phyloP scores from a whole-genome alignment of 2,329 filamentous ascomycete species.

The Diaporthe citrichinensis region DNA sequence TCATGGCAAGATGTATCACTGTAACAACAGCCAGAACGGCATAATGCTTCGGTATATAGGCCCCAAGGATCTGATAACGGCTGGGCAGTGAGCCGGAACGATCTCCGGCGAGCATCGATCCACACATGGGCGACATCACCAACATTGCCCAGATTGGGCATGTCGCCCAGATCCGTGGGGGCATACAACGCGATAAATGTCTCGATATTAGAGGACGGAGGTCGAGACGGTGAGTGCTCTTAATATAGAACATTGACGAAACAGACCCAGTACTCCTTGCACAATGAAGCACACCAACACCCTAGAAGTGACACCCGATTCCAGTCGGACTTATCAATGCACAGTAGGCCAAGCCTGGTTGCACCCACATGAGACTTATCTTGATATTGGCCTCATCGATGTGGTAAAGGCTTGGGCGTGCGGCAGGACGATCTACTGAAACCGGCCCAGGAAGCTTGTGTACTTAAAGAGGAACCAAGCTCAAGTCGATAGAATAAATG shows the following conservation, averaged over 20 bases:
- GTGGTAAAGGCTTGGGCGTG: background rate
- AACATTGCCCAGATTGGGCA: background rate
- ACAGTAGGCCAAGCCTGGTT: background rate
- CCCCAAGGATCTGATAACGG: conserved; percentile 1
- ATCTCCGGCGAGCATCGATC: conserved; percentile 2
- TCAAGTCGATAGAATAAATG: background rate
- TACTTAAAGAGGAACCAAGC: conserved; percentile 1
- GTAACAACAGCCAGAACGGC: background rate
- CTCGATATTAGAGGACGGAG: background rate
- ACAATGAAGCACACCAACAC: conserved; percentile 9
- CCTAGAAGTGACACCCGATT: background rate
- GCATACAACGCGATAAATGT: background rate
- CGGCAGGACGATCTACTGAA: background rate
- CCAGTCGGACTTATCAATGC: background rate
- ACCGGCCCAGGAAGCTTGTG: background rate
- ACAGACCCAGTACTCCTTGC: background rate
- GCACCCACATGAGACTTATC: background rate
- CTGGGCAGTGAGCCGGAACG: background rate
- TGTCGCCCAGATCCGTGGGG: background rate
- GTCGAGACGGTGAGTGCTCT: conserved; percentile 8
- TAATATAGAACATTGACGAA: conserved; percentile 4
- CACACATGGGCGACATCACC: background rate
- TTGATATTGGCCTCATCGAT: background rate
- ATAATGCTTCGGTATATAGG: conserved; percentile 15
- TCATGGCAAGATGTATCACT: conserved; percentile 1